Conservation (phyloP, 768 basidiomycete species). For the Leccinellum rugosiceps region DNA sequence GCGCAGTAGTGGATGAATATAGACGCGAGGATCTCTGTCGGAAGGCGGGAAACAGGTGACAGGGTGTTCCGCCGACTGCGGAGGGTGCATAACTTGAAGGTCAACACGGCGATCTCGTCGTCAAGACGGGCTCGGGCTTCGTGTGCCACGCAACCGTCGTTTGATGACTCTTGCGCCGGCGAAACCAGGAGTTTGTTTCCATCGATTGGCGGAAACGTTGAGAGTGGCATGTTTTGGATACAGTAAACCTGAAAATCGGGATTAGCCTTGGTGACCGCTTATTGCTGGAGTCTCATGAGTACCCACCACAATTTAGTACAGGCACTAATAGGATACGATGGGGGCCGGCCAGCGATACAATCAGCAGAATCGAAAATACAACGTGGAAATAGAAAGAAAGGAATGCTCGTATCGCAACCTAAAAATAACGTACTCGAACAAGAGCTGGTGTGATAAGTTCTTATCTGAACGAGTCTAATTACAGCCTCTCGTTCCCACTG, state of each 20-base stretch:
- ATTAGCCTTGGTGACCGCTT: background rate
- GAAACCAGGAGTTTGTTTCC: background rate
- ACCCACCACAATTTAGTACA: constrained; percentile 1
- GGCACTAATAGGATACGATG: background rate
- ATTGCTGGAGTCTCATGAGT: background rate
- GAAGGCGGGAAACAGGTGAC: constrained; percentile 18
- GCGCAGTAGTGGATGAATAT: constrained; percentile 20
- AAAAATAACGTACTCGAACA: too few relatives aligned
- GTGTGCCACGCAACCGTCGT: background rate
- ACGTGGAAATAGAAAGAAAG: background rate
- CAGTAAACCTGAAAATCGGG: background rate
- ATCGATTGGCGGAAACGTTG: background rate
- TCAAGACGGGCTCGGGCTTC: constrained; percentile 13
- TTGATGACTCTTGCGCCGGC: background rate
- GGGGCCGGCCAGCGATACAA: background rate
- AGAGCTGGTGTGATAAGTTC: too few relatives aligned
- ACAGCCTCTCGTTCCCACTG: background rate
- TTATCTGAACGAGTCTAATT: background rate
- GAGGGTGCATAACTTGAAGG: constrained; percentile 12
- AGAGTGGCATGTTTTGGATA: background rate
- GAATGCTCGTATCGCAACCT: too few relatives aligned
- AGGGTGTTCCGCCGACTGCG: constrained; percentile 16
- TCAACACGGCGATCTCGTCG: constrained; percentile 14
- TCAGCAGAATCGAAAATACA: background rate
- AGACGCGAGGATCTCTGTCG: constrained; percentile 20